Percentiles rank a stretch among this genome's conserved stretches.
Conservation (phyloP, 2,329 filamentous ascomycete species). For the Paecilomyces variotii region DNA sequence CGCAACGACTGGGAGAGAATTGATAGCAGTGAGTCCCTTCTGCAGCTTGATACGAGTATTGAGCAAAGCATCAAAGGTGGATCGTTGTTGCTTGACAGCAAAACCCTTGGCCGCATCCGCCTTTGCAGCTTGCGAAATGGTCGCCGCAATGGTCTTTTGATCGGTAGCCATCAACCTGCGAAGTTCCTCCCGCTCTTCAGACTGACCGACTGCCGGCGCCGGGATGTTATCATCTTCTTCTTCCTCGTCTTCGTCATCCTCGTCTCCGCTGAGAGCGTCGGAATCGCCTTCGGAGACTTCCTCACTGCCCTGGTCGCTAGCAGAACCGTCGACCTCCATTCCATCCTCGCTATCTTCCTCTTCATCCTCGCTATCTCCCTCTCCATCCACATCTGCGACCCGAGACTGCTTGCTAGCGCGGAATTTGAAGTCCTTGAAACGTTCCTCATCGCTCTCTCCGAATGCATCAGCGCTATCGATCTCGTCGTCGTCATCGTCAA, state of each 20-base stretch:
- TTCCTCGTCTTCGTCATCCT: conserved; percentile 27
- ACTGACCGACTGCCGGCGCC: conserved; percentile 15
- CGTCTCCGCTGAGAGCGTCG: conserved; percentile 1
- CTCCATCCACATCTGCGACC: not conserved
- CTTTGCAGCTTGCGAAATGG: conserved; percentile 58
- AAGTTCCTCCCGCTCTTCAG: conserved; percentile 49
- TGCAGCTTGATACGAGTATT: conserved; percentile 89
- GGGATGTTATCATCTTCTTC: conserved; percentile 14
- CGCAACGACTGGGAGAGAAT: conserved; percentile 54
- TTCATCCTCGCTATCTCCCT: conserved; percentile 5
- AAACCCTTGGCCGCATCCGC: conserved; percentile 76
- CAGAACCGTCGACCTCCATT: not conserved
- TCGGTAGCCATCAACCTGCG: conserved; percentile 61
- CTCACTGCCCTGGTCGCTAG: conserved; percentile 1
- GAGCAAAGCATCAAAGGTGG: conserved; percentile 77
- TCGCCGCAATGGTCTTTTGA: conserved; percentile 57
- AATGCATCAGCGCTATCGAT: conserved; percentile 18
- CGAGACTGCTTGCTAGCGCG: conserved; percentile 12
- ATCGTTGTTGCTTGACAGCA: conserved; percentile 78
- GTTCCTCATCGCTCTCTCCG: conserved; percentile 14
- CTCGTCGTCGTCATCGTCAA: conserved; percentile 21
- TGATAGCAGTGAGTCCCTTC: conserved; percentile 76
- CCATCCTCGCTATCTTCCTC: conserved; percentile 2
- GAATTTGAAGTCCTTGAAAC: conserved; percentile 13
- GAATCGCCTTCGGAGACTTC: conserved; percentile 12